Evolutionary conservation across 345 rosid genomes (phyloP), one percentile per base, ranked within the genome.

Genomic region (Brassica carinata): DNA sequence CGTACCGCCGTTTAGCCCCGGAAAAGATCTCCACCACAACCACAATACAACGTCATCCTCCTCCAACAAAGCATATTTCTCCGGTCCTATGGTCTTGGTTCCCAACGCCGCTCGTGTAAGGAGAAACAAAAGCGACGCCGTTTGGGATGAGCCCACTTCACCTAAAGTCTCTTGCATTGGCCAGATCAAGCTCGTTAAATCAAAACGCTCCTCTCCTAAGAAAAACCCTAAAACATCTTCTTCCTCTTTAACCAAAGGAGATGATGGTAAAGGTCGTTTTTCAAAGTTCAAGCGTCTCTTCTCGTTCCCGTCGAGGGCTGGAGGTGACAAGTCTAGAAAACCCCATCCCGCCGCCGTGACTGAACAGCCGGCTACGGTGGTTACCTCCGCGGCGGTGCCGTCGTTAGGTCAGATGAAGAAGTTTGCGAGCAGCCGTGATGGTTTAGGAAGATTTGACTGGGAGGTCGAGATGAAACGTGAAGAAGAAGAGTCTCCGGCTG

Each of bases 81-180:
- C 97, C 8, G 93, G 96, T 77, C 90, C 89, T 19, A 62, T 88
- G 53, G 48, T 85, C 8, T 78, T 90, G 8, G 87, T 94, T 43
- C 97, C 97, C 0, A 73, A 59, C 3, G 94, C 89, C 51, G 93
- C 83, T 74, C 83, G 96, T 17, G 62, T 73, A 1, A 78, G 89
- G 65, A 87, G 84, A 66, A 51, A 58, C 51, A 86, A 83, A 79
- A 81, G 70, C 45, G 85, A 82, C 13, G 83, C 72, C 8, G 76
- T 81, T 5, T 83, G 86, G 64, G 93, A 89, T 17, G 96, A 92
- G 58, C 98, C 98, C 7, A 87, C 87, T 15, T 94, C 98, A 3
- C 98, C 98, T 5, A 94, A 94, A 79, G 85, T 94, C 40, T 94
- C 98, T 0, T 94, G 98, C 71, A 92, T 94, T 82, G 98, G 98